Evolutionary conservation across 768 basidiomycete genomes (phyloP).

Genomic region (Glaciozyma antarctica): DNA sequence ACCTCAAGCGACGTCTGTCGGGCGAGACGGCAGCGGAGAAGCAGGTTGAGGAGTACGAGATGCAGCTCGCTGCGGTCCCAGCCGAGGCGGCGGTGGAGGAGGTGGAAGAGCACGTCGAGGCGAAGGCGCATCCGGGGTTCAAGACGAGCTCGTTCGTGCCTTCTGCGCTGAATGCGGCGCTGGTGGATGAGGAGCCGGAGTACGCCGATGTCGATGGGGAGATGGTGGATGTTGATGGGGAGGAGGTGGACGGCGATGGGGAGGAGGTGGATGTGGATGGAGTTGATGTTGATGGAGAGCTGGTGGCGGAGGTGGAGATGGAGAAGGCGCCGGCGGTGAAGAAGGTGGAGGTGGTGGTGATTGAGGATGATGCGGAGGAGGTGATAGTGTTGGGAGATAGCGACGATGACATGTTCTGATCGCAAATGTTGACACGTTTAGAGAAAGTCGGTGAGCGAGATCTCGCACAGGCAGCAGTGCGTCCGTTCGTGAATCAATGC

Average conservation of each 20-base stretch:
- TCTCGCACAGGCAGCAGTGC: no score
- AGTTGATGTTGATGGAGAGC: slow-evolving; percentile 31
- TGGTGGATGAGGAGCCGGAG: slow-evolving; percentile 34
- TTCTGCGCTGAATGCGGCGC: background rate
- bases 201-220: background rate
- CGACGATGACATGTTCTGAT: background rate
- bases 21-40: slow-evolving; percentile 1
- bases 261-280: background rate
- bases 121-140: background rate
- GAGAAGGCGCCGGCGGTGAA: slow-evolving; percentile 30
- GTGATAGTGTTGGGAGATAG: slow-evolving; percentile 1
- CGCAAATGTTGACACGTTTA: background rate
- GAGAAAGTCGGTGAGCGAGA: no score
- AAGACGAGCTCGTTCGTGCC: slow-evolving; percentile 3
- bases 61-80: background rate
- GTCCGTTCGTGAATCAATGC: no score
- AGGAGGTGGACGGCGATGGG: background rate
- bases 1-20: slow-evolving; percentile 23
- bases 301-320: slow-evolving; percentile 33
- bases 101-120: no score
- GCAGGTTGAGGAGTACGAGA: no score
- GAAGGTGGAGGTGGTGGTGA: background rate
- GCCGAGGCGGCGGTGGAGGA: background rate
- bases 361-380: slow-evolving; percentile 30
- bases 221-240: slow-evolving; percentile 28